Conservation (phyloP, 2,329 filamentous ascomycete genomes). For the Trichophyton rubrum region DNA sequence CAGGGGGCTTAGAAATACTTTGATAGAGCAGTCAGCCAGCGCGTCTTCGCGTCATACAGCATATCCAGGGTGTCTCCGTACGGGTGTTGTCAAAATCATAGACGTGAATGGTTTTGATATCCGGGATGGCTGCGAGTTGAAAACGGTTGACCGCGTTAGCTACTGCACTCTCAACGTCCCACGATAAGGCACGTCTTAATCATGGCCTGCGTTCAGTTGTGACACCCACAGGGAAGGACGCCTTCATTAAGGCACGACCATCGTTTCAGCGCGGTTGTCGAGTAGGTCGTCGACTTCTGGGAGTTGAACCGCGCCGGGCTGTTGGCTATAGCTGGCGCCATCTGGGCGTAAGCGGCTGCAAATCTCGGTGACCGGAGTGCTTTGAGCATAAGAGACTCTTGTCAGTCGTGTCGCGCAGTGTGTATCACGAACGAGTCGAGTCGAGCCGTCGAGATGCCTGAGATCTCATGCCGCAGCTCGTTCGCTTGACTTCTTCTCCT, state of each 20-base stretch:
- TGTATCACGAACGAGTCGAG: neutral
- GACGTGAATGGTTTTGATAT: slow-evolving; percentile 71
- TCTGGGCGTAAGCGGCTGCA: neutral
- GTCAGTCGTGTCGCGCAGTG: neutral
- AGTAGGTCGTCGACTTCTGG: slow-evolving; percentile 31
- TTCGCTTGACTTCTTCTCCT: neutral
- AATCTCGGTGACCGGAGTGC: neutral
- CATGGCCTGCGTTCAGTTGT: neutral
- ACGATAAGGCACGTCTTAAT: neutral
- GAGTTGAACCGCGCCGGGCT: slow-evolving; percentile 20
- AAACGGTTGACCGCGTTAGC: slow-evolving; percentile 7
- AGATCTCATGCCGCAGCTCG: neutral
- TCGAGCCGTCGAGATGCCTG: too few relatives aligned
- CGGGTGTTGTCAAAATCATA: slow-evolving; percentile 98
- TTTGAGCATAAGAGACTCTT: neutral
- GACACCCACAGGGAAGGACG: slow-evolving; percentile 50
- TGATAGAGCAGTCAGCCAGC: neutral
- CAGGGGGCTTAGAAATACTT: slow-evolving; percentile 81
- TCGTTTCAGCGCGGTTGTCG: slow-evolving; percentile 62
- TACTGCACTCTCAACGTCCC: neutral
- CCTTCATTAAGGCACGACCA: slow-evolving; percentile 61
- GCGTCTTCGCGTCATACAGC: neutral
- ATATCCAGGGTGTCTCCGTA: slow-evolving; percentile 34
- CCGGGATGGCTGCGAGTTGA: slow-evolving; percentile 40
- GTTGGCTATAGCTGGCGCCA: slow-evolving; percentile 7